Conservation (phyloP, 2,329 filamentous ascomycete species). For the Colletotrichum sojae region DNA sequence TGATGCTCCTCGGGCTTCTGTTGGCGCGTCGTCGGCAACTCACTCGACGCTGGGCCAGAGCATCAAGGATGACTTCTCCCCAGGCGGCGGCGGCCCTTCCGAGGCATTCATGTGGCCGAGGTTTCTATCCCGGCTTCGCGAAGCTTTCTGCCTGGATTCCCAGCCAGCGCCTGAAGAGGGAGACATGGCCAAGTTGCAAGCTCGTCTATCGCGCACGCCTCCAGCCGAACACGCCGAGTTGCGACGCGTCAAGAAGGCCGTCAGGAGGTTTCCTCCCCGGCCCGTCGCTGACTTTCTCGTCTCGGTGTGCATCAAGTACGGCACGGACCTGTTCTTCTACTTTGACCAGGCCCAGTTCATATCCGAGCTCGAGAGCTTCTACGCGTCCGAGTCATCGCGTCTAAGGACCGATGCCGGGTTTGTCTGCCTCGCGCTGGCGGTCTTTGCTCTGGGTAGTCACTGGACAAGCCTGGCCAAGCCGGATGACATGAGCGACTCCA, state of each 20-base stretch:
- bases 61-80: constrained; percentile 27
- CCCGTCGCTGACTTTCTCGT: constrained; percentile 48
- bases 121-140: constrained; percentile 44
- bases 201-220: constrained; percentile 35
- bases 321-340: constrained; percentile 49
- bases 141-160: constrained; percentile 47
- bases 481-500: constrained; percentile 23
- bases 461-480: constrained; percentile 50
- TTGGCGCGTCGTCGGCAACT: background rate
- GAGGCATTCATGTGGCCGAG: constrained; percentile 48
- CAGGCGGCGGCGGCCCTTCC: constrained; percentile 28
- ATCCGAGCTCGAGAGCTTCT: constrained; percentile 46
- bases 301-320: constrained; percentile 48
- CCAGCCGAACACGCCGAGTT: constrained; percentile 41
- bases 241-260: constrained; percentile 42
- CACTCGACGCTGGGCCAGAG: background rate
- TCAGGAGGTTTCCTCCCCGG: constrained; percentile 46
- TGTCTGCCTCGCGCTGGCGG: constrained; percentile 46
- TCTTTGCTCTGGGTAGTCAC: constrained; percentile 51
- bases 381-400: constrained; percentile 41
- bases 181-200: constrained; percentile 43
- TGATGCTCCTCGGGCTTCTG: background rate
- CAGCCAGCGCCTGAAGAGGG: constrained; percentile 36
- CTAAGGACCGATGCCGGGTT: constrained; percentile 46
- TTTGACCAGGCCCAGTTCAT: constrained; percentile 47